A percentile compares a stretch with the other conserved stretches of the same genome.
These are phyloP conservation scores for Hypocrella siamensis DNA, from an alignment of 2,329 filamentous ascomycete genomes.

Conservation along the genomic window DNA sequence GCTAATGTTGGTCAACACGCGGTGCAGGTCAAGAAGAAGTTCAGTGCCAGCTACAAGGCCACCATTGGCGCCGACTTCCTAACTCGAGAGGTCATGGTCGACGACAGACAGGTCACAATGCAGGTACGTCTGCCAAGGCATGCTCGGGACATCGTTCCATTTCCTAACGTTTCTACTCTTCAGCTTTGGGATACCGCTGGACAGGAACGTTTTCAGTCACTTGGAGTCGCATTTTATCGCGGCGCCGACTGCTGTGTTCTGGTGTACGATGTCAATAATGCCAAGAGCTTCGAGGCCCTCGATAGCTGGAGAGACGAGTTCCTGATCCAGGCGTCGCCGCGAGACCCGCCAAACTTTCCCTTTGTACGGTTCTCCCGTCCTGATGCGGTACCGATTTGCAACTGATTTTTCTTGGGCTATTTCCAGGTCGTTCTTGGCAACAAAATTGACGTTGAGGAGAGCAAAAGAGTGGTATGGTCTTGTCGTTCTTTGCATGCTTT, in stretches of 20 bases:
- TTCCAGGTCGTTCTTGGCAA: constrained; percentile 81
- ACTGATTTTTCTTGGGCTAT: no score
- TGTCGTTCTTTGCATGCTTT: no score
- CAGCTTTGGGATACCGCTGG: constrained; percentile 97
- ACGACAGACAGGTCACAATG: constrained; percentile 96
- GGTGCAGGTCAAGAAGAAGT: constrained; percentile 95
- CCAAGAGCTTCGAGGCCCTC: constrained; percentile 95
- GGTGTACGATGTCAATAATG: constrained; percentile 97
- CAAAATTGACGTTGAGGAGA: constrained; percentile 98
- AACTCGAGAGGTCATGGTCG: constrained; percentile 92
- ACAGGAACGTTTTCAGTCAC: constrained; percentile 92
- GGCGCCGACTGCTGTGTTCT: constrained; percentile 96
- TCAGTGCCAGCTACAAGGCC: constrained; percentile 98
- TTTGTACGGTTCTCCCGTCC: constrained; percentile 59
- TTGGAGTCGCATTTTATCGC: constrained; percentile 94
- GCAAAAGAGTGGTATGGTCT: constrained; percentile 66
- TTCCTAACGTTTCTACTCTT: no score
- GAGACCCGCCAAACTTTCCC: constrained; percentile 93
- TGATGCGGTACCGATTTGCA: no score
- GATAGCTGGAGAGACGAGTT: constrained; percentile 99
- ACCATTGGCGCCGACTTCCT: constrained; percentile 98
- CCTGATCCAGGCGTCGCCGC: constrained; percentile 87
- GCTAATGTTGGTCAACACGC: not conserved
- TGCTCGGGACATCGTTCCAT: no score
- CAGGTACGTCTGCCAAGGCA: constrained; percentile 58